Evolutionary conservation across 176 grass and related monocot species (phyloP), one percentile per base, ranked within the genome.

Genomic region (Pharus latifolius): DNA sequence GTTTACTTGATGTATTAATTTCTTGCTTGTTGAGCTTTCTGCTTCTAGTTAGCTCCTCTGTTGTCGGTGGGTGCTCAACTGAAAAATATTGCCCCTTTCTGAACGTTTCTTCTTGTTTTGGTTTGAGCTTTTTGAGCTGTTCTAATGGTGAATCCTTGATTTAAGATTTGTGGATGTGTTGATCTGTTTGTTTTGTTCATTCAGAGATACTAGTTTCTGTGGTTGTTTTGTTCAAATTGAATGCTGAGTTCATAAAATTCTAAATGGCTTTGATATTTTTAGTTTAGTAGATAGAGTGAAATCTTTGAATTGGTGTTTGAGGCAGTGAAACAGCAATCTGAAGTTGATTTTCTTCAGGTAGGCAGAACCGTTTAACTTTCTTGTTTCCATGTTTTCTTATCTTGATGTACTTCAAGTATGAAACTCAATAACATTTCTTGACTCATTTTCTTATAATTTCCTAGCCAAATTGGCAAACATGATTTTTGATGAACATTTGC

Each of bases 41-140:
- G 66, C 64, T 70, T 70, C 49, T 20, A 9, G 58, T 65, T 80
- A 54, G 42, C 51, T 65, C 59, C 49, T 64, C n/a, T 69, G 48
- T 69, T 34, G 42, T 65, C 72, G 70, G 78, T 72, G 46, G 73
- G 61, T 85, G 77, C 40, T 40, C 74, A 76, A 75, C 65, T 53
- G 50, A 47, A 73, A 63, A 68, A n/a, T 13, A 7, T 62, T 54
- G 54, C 48, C 63, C 55, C 44, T n/a, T 22, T 54, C 28, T 15
- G 2, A 3, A n/a, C n/a, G 40, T 57, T 75, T 38, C n/a, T 57
- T 65, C n/a, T 49, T 78, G 1, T 18, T 63, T 27, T 33, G 32
- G 42, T 70, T 60, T n/a, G n/a, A n/a, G 26, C 9, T 61, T 59
- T 63, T 17, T 83, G 56, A 75, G 49, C 41, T 81, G 5, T 40